phyloP scores from a whole-genome alignment of 2,329 filamentous ascomycete species.

The Xylariaceae sp. region DNA sequence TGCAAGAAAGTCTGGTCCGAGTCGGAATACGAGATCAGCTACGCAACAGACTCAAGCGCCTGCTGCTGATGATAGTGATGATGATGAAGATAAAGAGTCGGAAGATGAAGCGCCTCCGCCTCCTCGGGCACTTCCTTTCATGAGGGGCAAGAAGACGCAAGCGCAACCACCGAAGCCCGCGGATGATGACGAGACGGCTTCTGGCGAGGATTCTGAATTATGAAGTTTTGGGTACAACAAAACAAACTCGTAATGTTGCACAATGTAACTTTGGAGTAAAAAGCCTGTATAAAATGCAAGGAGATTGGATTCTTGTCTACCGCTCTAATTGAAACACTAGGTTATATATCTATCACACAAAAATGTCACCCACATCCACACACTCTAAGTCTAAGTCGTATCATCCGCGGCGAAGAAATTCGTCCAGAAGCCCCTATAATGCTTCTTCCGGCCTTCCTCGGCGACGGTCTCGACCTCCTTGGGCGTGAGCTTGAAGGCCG shows the following conservation, averaged over 20 bases:
- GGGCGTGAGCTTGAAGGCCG: slow-evolving; percentile 52
- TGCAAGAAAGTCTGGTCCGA: slow-evolving; percentile 9
- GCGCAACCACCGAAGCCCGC: slow-evolving; percentile 25
- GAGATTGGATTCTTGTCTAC: too few species aligned
- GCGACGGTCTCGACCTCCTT: slow-evolving; percentile 54
- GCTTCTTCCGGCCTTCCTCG: slow-evolving; percentile 52
- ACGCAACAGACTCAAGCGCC: slow-evolving; percentile 9
- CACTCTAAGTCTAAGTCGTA: slow-evolving; percentile 6
- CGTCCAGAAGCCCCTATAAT: slow-evolving; percentile 56
- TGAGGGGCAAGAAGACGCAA: slow-evolving; percentile 30
- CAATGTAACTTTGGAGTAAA: neutral
- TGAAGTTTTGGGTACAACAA: too few species aligned
- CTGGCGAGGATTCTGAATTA: slow-evolving; percentile 49
- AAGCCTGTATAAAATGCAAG: too few species aligned
- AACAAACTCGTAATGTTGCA: neutral
- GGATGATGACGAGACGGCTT: slow-evolving; percentile 45
- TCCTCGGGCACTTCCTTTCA: slow-evolving; percentile 39
- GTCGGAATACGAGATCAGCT: slow-evolving; percentile 8
- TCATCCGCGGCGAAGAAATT: slow-evolving; percentile 49
- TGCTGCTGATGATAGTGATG: too few species aligned
- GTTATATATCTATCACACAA: too few species aligned
- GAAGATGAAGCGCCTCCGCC: slow-evolving; percentile 26
- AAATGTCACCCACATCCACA: too few species aligned
- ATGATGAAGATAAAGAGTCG: slow-evolving; percentile 5
- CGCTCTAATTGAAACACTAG: too few species aligned